Evolutionary conservation across 208 protist genomes (phyloP).

Genomic region (Crithidia mellificae): DNA sequence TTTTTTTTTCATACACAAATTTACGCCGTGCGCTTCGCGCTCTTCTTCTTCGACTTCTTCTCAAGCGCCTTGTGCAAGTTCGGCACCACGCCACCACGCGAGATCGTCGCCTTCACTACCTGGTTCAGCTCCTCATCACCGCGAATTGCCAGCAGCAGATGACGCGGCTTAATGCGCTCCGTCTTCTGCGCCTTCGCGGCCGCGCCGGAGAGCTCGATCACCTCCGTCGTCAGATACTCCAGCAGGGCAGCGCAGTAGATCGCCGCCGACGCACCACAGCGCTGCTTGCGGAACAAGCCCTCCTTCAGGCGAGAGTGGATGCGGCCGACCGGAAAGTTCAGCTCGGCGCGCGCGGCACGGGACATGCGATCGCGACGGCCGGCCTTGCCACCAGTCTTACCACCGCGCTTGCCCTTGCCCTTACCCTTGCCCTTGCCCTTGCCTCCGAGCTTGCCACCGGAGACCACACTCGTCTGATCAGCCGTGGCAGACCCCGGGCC

Average conservation of each 20-base stretch:
- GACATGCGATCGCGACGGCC: constrained; percentile 86
- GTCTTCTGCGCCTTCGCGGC: constrained; percentile 97
- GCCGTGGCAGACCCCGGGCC: constrained; percentile 73
- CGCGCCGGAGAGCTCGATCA: constrained; percentile 98
- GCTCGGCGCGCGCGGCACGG: constrained; percentile 84
- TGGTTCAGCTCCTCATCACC: constrained; percentile 99
- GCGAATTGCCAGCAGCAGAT: constrained; percentile 98
- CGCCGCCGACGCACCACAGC: constrained; percentile 96
- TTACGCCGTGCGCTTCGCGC: constrained; percentile 71
- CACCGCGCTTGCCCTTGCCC: constrained; percentile 88
- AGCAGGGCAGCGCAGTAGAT: constrained; percentile 99
- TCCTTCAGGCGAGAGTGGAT: constrained; percentile 99
- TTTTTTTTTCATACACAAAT: too few species aligned
- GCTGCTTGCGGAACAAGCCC: constrained; percentile 92
- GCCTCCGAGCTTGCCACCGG: constrained; percentile 84
- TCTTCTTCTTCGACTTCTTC: constrained; percentile 93
- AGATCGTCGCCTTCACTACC: constrained; percentile 96
- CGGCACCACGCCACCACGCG: constrained; percentile 87
- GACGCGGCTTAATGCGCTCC: constrained; percentile 98
- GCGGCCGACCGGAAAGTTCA: constrained; percentile 97
- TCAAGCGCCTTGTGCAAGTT: constrained; percentile 89
- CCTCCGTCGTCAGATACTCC: constrained; percentile 99
- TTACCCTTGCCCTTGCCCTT: constrained; percentile 73
- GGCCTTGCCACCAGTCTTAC: constrained; percentile 88
- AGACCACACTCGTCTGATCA: constrained; percentile 87